phyloP scores from a whole-genome alignment of 1,284 basidiomycete species.

The Sanghuangporus baumii region DNA sequence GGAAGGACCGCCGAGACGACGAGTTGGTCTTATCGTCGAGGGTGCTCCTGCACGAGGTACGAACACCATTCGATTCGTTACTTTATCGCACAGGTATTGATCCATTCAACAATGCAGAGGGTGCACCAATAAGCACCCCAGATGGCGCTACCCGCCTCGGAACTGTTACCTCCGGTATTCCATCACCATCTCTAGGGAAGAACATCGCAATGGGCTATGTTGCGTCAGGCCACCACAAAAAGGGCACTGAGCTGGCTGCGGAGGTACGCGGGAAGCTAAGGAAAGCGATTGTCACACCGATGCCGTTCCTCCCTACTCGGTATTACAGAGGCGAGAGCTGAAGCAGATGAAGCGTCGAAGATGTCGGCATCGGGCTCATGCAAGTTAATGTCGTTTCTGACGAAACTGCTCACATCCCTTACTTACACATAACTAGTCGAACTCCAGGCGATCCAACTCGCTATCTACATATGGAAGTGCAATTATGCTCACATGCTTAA shows the following conservation, averaged over 20 bases:
- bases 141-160: slow-evolving; percentile 43
- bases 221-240: slow-evolving; percentile 77
- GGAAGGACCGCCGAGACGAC: slow-evolving; percentile 71
- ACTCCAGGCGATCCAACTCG: too few relatives aligned
- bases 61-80: slow-evolving; percentile 22
- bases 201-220: slow-evolving; percentile 99
- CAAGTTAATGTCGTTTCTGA: not conserved
- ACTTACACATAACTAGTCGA: too few relatives aligned
- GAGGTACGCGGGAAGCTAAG: slow-evolving; percentile 75
- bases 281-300: slow-evolving; percentile 62
- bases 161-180: slow-evolving; percentile 89
- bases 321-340: slow-evolving; percentile 55
- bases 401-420: too few relatives aligned
- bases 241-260: slow-evolving; percentile 77
- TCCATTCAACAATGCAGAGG: slow-evolving; percentile 48
- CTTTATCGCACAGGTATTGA: not conserved
- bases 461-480: too few relatives aligned
- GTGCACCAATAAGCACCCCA: slow-evolving; percentile 68
- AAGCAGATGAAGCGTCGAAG: not conserved
- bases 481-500: too few relatives aligned
- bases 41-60: slow-evolving; percentile 79
- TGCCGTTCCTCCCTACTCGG: slow-evolving; percentile 76
- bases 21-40: slow-evolving; percentile 81
- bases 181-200: slow-evolving; percentile 83
- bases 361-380: not conserved